phyloP scores from a whole-genome alignment of 2,329 filamentous ascomycete genomes.

The Arthroderma sp. region DNA sequence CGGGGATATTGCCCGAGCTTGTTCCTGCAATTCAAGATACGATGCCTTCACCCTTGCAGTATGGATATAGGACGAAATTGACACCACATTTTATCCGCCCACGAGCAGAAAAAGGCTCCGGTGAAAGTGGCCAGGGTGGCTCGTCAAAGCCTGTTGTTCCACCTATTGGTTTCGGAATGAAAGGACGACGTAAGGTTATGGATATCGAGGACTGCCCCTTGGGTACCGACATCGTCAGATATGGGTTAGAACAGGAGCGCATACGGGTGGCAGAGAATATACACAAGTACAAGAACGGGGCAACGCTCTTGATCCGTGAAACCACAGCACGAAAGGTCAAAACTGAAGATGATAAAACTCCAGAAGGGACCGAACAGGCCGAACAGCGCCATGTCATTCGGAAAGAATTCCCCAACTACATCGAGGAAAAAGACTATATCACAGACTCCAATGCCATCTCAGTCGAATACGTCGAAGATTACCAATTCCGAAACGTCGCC shows the following conservation, averaged over 20 bases:
- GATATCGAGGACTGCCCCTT: constrained; percentile 98
- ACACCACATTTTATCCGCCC: constrained; percentile 91
- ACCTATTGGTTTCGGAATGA: constrained; percentile 78
- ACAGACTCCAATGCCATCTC: constrained; percentile 72
- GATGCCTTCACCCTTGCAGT: constrained; percentile 79
- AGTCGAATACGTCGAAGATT: constrained; percentile 77
- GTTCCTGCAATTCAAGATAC: constrained; percentile 70
- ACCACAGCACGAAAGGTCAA: constrained; percentile 49
- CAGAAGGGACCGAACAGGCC: constrained; percentile 15
- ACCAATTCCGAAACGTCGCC: constrained; percentile 78
- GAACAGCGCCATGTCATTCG: constrained; percentile 36
- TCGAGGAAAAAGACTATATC: constrained; percentile 76
- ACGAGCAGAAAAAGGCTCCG: constrained; percentile 34
- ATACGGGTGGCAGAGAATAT: constrained; percentile 59
- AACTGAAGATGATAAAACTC: constrained; percentile 9
- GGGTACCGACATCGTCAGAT: constrained; percentile 70
- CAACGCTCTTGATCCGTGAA: constrained; percentile 80
- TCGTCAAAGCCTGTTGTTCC: constrained; percentile 42
- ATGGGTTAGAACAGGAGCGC: constrained; percentile 69
- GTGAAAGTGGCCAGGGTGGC: constrained; percentile 40
- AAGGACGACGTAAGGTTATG: constrained; percentile 64
- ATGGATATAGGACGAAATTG: constrained; percentile 89
- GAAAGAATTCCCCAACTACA: constrained; percentile 46
- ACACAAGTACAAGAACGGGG: constrained; percentile 60
- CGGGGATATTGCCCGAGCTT: constrained; percentile 59